Conservation (phyloP, 495 filamentous ascomycete genomes). For the Neurospora tetrasperma region DNA sequence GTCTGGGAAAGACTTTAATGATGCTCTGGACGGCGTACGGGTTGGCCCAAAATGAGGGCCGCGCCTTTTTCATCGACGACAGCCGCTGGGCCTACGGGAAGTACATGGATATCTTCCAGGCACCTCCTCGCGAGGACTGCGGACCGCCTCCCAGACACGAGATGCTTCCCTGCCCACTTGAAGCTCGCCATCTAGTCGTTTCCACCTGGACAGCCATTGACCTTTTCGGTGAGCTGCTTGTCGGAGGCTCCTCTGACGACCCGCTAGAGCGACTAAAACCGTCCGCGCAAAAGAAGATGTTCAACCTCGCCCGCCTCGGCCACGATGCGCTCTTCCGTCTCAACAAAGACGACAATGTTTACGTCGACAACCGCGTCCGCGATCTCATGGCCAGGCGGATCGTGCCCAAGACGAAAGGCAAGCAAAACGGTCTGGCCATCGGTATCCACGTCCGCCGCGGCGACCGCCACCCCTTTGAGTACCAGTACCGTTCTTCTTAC, state of each 20-base stretch:
- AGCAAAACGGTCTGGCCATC: constrained; percentile 37
- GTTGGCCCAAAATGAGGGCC: constrained; percentile 54
- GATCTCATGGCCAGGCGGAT: constrained; percentile 37
- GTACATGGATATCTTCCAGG: constrained; percentile 55
- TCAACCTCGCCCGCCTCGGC: constrained; percentile 48
- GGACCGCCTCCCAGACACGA: constrained; percentile 49
- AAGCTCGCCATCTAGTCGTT: constrained; percentile 56
- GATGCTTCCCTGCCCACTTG: constrained; percentile 61
- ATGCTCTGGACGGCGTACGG: constrained; percentile 70
- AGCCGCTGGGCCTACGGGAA: constrained; percentile 65
- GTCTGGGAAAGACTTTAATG: constrained; percentile 58
- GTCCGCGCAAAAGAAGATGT: constrained; percentile 33
- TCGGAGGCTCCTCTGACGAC: constrained; percentile 42
- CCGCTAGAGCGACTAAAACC: constrained; percentile 31
- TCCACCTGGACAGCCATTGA: constrained; percentile 48
- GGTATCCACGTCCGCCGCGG: constrained; percentile 66
- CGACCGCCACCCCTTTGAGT: constrained; percentile 57
- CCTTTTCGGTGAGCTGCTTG: constrained; percentile 42
- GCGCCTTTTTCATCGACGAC: constrained; percentile 69
- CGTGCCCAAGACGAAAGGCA: constrained; percentile 24
- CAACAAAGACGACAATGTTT: constrained; percentile 43
- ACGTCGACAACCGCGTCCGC: constrained; percentile 40
- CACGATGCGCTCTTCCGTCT: constrained; percentile 57
- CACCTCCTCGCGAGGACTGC: constrained; percentile 47
- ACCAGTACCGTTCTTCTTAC: constrained; percentile 55